phyloP scores from a whole-genome alignment of 2,329 filamentous ascomycete species.

The Colletotrichum noveboracense region DNA sequence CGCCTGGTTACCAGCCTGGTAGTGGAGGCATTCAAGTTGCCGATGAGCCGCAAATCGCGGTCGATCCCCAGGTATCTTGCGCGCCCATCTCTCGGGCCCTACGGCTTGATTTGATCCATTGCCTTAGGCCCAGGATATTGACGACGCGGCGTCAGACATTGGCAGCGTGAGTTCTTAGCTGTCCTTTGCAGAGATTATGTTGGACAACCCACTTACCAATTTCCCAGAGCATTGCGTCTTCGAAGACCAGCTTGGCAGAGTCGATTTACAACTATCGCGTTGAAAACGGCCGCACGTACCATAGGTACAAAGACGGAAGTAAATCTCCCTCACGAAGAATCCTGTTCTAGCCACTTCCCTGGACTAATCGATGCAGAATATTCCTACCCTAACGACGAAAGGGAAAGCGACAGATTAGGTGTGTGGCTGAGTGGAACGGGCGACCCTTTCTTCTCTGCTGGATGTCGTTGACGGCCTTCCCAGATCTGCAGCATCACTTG shows the following conservation, averaged over 20 bases:
- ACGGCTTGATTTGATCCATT: not conserved
- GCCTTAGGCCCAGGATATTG: not conserved
- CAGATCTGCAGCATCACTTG: not conserved
- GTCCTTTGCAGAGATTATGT: accelerated
- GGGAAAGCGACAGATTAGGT: not conserved
- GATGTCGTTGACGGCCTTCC: not conserved
- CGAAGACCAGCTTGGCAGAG: not conserved
- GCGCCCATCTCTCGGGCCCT: not conserved
- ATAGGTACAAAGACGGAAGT: not conserved
- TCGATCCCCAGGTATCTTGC: not conserved
- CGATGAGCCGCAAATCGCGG: not conserved
- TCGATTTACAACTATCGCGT: not conserved
- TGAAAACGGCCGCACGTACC: not conserved
- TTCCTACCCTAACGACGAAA: not conserved
- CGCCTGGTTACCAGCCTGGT: accelerated
- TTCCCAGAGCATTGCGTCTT: not conserved
- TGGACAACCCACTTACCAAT: not conserved
- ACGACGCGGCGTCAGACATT: not conserved
- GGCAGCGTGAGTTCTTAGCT: not conserved
- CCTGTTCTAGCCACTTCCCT: not conserved
- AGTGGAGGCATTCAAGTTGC: not conserved
- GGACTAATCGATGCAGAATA: not conserved
- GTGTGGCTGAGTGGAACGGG: accelerated
- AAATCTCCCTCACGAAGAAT: not conserved
- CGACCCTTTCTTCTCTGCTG: not conserved